Percentiles rank a stretch among this genome's conserved stretches.
phyloP scores from a whole-genome alignment of 75 land plant species.

The Chamaecyparis obtusa region DNA sequence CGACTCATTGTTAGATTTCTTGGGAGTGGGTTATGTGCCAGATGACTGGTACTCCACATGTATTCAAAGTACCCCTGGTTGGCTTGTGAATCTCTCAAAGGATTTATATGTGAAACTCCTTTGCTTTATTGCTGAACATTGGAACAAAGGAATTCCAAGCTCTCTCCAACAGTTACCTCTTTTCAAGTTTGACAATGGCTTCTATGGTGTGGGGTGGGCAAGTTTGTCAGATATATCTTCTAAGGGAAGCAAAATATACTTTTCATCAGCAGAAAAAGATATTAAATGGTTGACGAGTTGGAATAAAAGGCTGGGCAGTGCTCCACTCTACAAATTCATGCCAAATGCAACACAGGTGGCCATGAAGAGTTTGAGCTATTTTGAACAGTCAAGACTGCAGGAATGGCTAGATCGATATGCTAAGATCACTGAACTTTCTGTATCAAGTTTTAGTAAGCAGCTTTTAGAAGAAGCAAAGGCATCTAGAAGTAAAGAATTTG shows the following conservation, averaged over 20 bases:
- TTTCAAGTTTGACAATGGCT: constrained; percentile 17
- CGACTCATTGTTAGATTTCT: not conserved
- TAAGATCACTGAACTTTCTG: not conserved
- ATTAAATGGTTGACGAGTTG: constrained; percentile 21
- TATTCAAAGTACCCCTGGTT: constrained; percentile 19
- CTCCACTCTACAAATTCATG: too few species aligned
- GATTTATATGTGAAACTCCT: constrained; percentile 48
- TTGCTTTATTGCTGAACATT: constrained; percentile 24
- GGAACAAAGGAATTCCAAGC: not conserved
- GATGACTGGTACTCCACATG: constrained; percentile 31
- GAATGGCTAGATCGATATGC: constrained; percentile 18
- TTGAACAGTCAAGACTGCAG: not conserved
- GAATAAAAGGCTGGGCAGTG: too few species aligned
- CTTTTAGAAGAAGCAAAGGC: not conserved
- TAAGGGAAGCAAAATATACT: not conserved
- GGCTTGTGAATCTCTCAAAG: constrained; percentile 32
- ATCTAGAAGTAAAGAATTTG: not conserved
- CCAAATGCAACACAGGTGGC: too few species aligned
- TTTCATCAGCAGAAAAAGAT: constrained; percentile 6
- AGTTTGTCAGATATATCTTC: constrained; percentile 14
- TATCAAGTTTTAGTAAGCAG: constrained; percentile 11
- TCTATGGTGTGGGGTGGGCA: constrained; percentile 9
- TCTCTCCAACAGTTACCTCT: not conserved
- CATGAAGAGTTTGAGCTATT: not conserved
- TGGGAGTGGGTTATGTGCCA: constrained; percentile 32